These are phyloP conservation scores for Endocalyx cinctus DNA, from an alignment of 2,329 filamentous ascomycete species.

Conservation along the genomic window DNA sequence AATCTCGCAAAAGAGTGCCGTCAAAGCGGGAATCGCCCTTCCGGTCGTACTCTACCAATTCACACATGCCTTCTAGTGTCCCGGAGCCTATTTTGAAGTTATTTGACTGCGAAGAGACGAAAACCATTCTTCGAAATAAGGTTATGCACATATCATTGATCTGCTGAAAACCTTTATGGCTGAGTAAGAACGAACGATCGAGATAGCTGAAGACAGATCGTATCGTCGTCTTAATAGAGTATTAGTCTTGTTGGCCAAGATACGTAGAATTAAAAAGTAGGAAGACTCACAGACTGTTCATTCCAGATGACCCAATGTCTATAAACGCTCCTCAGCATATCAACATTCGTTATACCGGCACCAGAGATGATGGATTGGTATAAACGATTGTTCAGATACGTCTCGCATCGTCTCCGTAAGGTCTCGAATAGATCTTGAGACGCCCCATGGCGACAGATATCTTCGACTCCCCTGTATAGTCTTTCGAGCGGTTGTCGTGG, in stretches of 20 bases:
- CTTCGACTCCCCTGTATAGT: constrained; percentile 86
- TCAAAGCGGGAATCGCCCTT: constrained; percentile 53
- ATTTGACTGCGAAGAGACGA: constrained; percentile 27
- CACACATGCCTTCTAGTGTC: constrained; percentile 60
- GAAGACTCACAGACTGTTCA: constrained; percentile 60
- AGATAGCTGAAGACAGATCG: constrained; percentile 91
- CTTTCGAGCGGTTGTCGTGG: constrained; percentile 76
- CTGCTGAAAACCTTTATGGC: constrained; percentile 62
- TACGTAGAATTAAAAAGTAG: neutral
- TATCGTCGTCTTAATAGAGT: constrained; percentile 50
- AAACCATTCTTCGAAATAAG: constrained; percentile 64
- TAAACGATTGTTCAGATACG: constrained; percentile 61
- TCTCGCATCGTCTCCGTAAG: constrained; percentile 62
- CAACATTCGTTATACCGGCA: constrained; percentile 52
- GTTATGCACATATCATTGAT: constrained; percentile 77
- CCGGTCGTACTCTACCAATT: constrained; percentile 71
- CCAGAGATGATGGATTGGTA: constrained; percentile 48
- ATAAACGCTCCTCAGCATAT: constrained; percentile 54
- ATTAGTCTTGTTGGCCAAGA: constrained; percentile 5
- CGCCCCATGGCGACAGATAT: constrained; percentile 76
- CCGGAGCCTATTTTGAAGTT: constrained; percentile 30
- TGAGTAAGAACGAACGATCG: constrained; percentile 82
- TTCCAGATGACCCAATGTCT: constrained; percentile 74
- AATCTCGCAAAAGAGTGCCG: constrained; percentile 62
- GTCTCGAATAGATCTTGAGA: constrained; percentile 63